phyloP scores from a whole-genome alignment of 78 protist genomes.

The Dictyostelium brefeldianum region DNA sequence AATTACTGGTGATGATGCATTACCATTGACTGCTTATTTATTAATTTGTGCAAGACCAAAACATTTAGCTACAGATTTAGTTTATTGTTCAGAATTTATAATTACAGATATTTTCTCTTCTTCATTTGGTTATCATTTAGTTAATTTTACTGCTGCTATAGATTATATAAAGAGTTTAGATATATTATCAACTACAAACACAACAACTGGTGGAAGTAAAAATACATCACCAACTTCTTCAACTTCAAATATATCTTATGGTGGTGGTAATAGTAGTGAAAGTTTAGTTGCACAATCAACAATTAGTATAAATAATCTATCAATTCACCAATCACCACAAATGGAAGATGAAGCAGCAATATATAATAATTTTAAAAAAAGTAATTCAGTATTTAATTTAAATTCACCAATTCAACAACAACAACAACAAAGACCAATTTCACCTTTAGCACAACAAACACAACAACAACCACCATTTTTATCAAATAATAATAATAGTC shows the following conservation, averaged over 20 bases:
- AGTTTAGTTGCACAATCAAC: background rate
- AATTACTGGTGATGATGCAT: conserved; percentile 73
- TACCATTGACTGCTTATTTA: conserved; percentile 52
- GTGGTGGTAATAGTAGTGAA: background rate
- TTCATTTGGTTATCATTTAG: conserved; percentile 55
- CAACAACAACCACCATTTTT: conserved; percentile 5
- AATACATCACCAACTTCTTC: conserved; percentile 16
- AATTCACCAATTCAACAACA: background rate
- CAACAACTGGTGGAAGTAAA: background rate
- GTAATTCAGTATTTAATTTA: background rate
- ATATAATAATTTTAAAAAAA: conserved; percentile 1
- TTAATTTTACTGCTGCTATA: conserved; percentile 53
- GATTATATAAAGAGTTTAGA: conserved; percentile 43
- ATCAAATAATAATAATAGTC: conserved; percentile 11
- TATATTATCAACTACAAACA: background rate
- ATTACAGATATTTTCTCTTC: conserved; percentile 25
- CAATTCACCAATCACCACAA: background rate
- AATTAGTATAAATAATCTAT: background rate
- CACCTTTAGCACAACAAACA: background rate
- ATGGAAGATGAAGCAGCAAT: conserved; percentile 3
- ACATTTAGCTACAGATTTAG: conserved; percentile 28
- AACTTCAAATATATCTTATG: background rate
- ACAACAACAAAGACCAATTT: background rate
- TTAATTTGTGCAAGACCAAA: conserved; percentile 61
- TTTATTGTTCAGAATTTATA: conserved; percentile 54